Conservation (phyloP, 2,329 filamentous ascomycete genomes). For the Beauveria scarabaeidicola region DNA sequence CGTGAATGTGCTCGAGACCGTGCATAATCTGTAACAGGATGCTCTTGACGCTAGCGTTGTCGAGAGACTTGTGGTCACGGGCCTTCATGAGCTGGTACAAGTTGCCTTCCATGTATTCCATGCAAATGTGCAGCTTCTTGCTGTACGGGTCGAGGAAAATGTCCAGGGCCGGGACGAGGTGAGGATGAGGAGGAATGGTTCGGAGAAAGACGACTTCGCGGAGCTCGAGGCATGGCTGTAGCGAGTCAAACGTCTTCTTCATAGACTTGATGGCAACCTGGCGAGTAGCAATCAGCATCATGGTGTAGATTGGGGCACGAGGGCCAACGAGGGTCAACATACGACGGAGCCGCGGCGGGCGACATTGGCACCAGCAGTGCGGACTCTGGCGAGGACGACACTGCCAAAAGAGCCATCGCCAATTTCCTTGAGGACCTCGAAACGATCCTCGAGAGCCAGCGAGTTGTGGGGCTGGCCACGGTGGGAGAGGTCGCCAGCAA, state of each 20-base stretch:
- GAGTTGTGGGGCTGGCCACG: conserved; percentile 53
- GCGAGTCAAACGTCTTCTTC: conserved; percentile 98
- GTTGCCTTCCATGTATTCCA: conserved; percentile 99
- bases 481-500: conserved; percentile 64
- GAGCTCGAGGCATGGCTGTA: conserved; percentile 81
- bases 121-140: conserved; percentile 94
- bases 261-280: conserved; percentile 99
- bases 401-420: conserved; percentile 98
- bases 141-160: conserved; percentile 96
- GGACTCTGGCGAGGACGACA: conserved; percentile 83
- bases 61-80: conserved; percentile 86
- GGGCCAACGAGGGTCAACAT: conserved; percentile 32
- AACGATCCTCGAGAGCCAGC: conserved; percentile 79
- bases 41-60: conserved; percentile 89
- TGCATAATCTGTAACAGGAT: conserved; percentile 96
- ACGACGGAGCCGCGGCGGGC: conserved; percentile 89
- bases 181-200: conserved; percentile 76
- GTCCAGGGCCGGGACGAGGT: conserved; percentile 93
- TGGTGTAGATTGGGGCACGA: background rate
- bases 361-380: conserved; percentile 79
- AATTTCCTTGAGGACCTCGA: conserved; percentile 95
- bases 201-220: conserved; percentile 95
- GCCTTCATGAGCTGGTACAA: conserved; percentile 99
- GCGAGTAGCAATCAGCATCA: conserved; percentile 13
- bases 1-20: conserved; percentile 93